Conservation (phyloP, 257 asterid genomes). For the Nicotiana knightiana region DNA sequence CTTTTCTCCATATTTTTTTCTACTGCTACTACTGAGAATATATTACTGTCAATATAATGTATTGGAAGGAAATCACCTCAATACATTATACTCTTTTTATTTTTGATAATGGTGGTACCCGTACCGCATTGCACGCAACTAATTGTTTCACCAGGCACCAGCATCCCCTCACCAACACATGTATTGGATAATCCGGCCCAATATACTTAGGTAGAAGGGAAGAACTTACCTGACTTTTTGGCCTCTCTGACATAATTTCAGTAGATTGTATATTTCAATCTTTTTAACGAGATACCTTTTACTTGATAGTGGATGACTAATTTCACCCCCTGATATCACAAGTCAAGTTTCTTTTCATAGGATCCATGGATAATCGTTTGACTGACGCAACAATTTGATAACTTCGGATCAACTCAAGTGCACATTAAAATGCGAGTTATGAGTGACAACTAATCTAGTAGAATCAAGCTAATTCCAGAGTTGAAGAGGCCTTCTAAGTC, state of each 20-base stretch:
- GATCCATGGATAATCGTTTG: background rate
- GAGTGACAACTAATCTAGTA: background rate
- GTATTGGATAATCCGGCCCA: background rate
- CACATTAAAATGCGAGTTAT: background rate
- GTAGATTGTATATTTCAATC: background rate
- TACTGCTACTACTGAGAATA: too few relatives aligned
- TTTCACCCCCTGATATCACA: background rate
- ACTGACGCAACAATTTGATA: background rate
- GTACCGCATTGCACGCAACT: too few relatives aligned
- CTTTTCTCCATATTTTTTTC: too few relatives aligned
- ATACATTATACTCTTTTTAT: background rate
- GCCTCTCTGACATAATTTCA: background rate
- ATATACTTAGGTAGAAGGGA: background rate
- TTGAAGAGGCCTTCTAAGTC: too few relatives aligned
- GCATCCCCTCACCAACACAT: background rate
- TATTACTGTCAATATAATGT: too few relatives aligned
- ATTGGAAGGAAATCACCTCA: too few relatives aligned
- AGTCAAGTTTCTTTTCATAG: background rate
- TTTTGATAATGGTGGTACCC: background rate
- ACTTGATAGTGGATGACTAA: background rate
- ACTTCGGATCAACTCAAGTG: background rate
- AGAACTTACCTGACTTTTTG: background rate
- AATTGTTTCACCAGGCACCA: background rate
- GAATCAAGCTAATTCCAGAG: too few relatives aligned
- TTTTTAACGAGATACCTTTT: background rate